Evolutionary conservation across 2,329 filamentous ascomycete species (phyloP).

Genomic region (Pseudogymnoascus sp.): DNA sequence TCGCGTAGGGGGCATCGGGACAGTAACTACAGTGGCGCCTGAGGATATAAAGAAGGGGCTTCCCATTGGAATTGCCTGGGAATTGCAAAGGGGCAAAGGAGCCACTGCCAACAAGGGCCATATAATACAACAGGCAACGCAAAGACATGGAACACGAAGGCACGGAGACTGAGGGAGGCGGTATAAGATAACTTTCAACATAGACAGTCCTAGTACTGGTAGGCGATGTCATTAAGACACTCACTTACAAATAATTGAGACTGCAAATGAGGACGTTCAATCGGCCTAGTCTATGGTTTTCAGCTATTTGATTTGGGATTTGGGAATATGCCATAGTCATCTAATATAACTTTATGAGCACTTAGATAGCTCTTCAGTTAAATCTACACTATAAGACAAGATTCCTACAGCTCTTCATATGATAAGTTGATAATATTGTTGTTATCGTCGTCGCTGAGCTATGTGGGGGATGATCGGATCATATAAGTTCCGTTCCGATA

Average conservation of each 20-base stretch:
- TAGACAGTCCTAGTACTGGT: background rate
- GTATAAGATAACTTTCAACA: background rate
- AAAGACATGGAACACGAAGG: background rate
- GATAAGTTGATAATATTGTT: background rate
- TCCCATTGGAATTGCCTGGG: background rate
- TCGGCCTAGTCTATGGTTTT: conserved; percentile 31
- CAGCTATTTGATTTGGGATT: conserved; percentile 53
- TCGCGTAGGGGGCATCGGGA: background rate
- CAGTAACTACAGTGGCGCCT: background rate
- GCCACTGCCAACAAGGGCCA: background rate
- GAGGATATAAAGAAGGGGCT: background rate
- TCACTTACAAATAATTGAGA: background rate
- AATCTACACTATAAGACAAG: conserved; percentile 54
- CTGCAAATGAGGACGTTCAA: background rate
- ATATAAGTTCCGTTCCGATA: background rate
- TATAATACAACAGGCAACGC: background rate
- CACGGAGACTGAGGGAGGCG: too few species aligned
- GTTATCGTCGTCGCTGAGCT: background rate
- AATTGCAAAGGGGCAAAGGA: background rate
- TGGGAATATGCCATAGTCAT: conserved; percentile 58
- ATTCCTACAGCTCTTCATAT: background rate
- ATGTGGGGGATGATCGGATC: background rate
- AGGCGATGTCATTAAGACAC: background rate
- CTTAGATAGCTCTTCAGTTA: conserved; percentile 70
- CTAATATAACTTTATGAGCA: conserved; percentile 60